Evolutionary conservation across 2,329 filamentous ascomycete species (phyloP), one percentile per base, ranked within the genome.

Genomic region (Sporothrix curviconia): DNA sequence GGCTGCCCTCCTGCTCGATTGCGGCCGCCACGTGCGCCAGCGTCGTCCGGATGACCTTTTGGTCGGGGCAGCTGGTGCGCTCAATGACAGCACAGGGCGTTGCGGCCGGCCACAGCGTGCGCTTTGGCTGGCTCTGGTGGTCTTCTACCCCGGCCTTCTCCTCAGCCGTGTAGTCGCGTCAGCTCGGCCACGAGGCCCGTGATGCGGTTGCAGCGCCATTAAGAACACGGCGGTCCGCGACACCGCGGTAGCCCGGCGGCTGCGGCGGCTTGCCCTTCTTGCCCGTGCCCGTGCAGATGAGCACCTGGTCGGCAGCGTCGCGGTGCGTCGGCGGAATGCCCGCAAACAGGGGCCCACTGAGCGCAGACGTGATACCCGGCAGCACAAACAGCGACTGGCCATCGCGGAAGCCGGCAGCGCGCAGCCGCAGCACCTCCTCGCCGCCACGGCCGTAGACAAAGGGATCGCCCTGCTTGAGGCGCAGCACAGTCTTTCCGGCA

Each of bases 251-350:
- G 61, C 85, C 85, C 0, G 94, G 94, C 34, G 91, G 90, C n/a
- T 82, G 76, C 0, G 91, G 91, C 0, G 90, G 78, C 56, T 83
- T 87, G 12, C 94, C 94, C 72, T 95, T 95, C 66, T 94, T 84
- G 1, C 94, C 94, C 0, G 94, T 99, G 0, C 94, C 94, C 0
- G 94, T 99, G 73, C 94, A 97, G n/a, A 99, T 82, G 25, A 99
- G 79, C 0, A 99, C 86, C 71, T 97, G 92, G 67, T 99, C 94
- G 3, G 90, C 87, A 0, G 96, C 88, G 44, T 88, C 88, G 5
- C 94, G 81, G 73, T 97, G 92, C 1, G 94, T 99, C 0, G 87
- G 79, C 1, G 94, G 92, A 32, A 99, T 89, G 7, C 80, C 84
- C 0, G 92, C 92, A 69, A 97, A 96, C 3, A 99, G 77, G 0